phyloP scores from a whole-genome alignment of 2,329 filamentous ascomycete species.

The Mollisiaceae sp. region DNA sequence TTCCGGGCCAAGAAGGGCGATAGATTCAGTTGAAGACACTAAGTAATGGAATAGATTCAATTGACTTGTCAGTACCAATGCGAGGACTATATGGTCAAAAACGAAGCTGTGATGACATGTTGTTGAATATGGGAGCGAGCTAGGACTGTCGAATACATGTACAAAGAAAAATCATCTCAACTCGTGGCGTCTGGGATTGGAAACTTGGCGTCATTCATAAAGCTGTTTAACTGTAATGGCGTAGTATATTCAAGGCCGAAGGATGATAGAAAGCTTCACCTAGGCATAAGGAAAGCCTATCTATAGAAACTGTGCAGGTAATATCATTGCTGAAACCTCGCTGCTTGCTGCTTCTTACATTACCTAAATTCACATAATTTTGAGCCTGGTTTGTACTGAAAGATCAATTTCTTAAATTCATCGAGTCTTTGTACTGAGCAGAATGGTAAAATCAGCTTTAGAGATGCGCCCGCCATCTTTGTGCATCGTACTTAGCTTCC shows the following conservation, averaged over 20 bases:
- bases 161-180: constrained; percentile 24
- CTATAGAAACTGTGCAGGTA: no score
- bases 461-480: no score
- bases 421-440: no score
- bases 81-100: background rate
- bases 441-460: no score
- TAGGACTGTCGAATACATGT: constrained; percentile 16
- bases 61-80: constrained; percentile 2
- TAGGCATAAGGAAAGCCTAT: background rate
- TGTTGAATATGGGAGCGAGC: background rate
- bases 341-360: no score
- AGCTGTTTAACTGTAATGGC: background rate
- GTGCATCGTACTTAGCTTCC: no score
- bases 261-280: background rate
- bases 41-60: constrained; percentile 22
- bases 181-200: constrained; percentile 26
- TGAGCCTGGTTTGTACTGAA: no score
- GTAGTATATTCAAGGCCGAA: background rate
- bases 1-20: constrained; percentile 84
- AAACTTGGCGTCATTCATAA: background rate
- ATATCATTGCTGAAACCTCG: no score
- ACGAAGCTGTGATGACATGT: background rate
- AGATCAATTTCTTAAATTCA: no score
- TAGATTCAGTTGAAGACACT: constrained; percentile 66
- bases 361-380: no score